These are phyloP conservation scores for Tulasnella sp. DNA, from an alignment of 768 basidiomycete genomes.

Conservation along the genomic window DNA sequence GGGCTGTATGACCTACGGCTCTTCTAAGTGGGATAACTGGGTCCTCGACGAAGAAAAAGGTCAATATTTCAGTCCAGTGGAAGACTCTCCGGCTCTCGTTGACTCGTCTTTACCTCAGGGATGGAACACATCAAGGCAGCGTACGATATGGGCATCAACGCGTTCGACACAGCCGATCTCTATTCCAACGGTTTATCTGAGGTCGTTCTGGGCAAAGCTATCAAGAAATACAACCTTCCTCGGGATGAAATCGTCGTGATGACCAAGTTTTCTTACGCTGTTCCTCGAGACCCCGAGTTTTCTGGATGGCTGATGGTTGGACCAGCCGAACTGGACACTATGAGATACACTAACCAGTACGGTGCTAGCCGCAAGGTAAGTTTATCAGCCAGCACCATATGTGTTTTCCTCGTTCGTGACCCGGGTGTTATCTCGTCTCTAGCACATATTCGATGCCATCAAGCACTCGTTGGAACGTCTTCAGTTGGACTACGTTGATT, in stretches of 20 bases:
- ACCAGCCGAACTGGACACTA: slow-evolving; percentile 33
- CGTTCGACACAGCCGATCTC: slow-evolving; percentile 5
- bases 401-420: not conserved
- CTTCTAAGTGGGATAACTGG: not conserved
- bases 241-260: slow-evolving; percentile 67
- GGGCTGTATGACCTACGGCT: slow-evolving; percentile 7
- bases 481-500: slow-evolving; percentile 71
- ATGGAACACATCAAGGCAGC: slow-evolving; percentile 4
- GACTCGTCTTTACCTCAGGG: not conserved
- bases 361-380: slow-evolving; percentile 50
- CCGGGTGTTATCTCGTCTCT: not conserved
- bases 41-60: slow-evolving; percentile 13
- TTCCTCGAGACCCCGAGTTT: not conserved
- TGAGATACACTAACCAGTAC: slow-evolving; percentile 57
- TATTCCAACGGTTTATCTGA: slow-evolving; percentile 43
- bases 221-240: slow-evolving; percentile 47
- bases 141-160: slow-evolving; percentile 16
- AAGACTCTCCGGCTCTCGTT: not conserved
- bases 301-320: not conserved
- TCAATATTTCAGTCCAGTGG: not conserved
- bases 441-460: slow-evolving; percentile 66
- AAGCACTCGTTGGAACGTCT: slow-evolving; percentile 53
- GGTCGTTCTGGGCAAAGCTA: slow-evolving; percentile 62
- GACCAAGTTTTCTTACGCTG: slow-evolving; percentile 52
- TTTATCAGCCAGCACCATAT: not conserved